Evolutionary conservation across 1,284 basidiomycete species (phyloP).

Genomic region (Entoloma clypeatum): DNA sequence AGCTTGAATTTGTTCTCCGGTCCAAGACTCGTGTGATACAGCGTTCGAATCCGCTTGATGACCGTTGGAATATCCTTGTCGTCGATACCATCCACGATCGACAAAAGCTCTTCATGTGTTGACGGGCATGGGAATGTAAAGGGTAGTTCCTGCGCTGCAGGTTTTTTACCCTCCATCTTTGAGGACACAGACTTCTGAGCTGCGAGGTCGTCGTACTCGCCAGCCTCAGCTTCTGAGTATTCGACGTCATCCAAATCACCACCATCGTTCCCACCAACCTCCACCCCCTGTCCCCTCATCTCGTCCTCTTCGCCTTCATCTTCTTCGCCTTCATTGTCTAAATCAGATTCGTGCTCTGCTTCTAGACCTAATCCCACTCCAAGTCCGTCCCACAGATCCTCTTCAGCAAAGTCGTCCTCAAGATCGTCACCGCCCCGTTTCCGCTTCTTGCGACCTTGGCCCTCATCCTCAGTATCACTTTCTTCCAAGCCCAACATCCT

Average conservation of each 20-base stretch:
- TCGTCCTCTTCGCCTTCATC: slow-evolving; percentile 36
- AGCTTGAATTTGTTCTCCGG: slow-evolving; percentile 91
- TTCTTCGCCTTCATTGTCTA: slow-evolving; percentile 29
- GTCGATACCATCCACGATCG: slow-evolving; percentile 68
- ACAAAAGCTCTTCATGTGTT: slow-evolving; percentile 85
- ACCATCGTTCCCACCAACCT: slow-evolving; percentile 37
- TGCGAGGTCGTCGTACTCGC: slow-evolving; percentile 42
- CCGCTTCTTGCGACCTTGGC: slow-evolving; percentile 43
- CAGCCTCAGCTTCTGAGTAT: slow-evolving; percentile 25
- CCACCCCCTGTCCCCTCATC: slow-evolving; percentile 33
- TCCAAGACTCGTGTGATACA: slow-evolving; percentile 89
- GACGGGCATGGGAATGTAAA: slow-evolving; percentile 91
- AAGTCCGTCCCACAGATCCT: slow-evolving; percentile 40
- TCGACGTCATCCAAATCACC: slow-evolving; percentile 34
- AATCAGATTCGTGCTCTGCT: slow-evolving; percentile 9
- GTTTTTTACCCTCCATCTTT: slow-evolving; percentile 26
- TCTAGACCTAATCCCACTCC: slow-evolving; percentile 49
- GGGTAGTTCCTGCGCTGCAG: slow-evolving; percentile 63
- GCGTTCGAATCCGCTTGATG: slow-evolving; percentile 85
- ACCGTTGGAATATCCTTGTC: slow-evolving; percentile 79
- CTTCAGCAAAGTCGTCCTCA: slow-evolving; percentile 85
- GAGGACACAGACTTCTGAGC: slow-evolving; percentile 26
- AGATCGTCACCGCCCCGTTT: slow-evolving; percentile 78
- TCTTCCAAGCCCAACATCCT: slow-evolving; percentile 86
- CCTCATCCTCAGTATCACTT: slow-evolving; percentile 57